phyloP scores from a whole-genome alignment of 2,329 filamentous ascomycete species.

The Gaeumannomyces sp. region DNA sequence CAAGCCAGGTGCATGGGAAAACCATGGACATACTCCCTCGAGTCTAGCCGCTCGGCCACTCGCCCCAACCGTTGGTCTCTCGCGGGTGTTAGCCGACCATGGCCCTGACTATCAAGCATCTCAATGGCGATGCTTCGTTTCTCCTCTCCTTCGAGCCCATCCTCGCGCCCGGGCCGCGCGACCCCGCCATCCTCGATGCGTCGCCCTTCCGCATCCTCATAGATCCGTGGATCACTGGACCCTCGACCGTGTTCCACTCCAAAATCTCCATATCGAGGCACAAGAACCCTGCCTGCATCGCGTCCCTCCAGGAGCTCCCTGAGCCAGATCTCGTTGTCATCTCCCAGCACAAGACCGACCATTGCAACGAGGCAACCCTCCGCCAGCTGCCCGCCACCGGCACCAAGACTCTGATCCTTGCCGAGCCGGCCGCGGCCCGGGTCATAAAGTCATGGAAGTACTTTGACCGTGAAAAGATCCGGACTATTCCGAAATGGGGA shows the following conservation, averaged over 20 bases:
- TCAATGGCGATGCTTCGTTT: conserved; percentile 61
- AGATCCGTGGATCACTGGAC: conserved; percentile 64
- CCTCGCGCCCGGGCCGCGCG: conserved; percentile 22
- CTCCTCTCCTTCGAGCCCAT: conserved; percentile 56
- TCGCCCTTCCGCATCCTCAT: conserved; percentile 60
- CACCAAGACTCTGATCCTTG: conserved; percentile 56
- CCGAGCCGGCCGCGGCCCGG: conserved; percentile 58
- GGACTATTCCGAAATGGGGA: conserved; percentile 40
- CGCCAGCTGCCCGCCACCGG: conserved; percentile 51
- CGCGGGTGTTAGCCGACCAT: conserved; percentile 31
- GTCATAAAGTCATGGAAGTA: conserved; percentile 62
- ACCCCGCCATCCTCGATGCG: conserved; percentile 23
- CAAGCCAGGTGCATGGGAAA: background rate
- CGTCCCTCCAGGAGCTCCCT: conserved; percentile 38
- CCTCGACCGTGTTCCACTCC: conserved; percentile 53
- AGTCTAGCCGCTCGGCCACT: background rate
- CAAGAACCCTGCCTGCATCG: conserved; percentile 48
- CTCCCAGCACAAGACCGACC: conserved; percentile 49
- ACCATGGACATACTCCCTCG: background rate
- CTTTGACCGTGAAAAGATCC: conserved; percentile 49
- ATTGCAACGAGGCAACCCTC: conserved; percentile 65
- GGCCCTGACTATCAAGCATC: conserved; percentile 57
- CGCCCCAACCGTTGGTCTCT: background rate
- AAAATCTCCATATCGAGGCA: conserved; percentile 56
- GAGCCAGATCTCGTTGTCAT: conserved; percentile 40